Percentiles rank a stretch among this genome's conserved stretches.
These are phyloP conservation scores for Nemania sp. DNA, from an alignment of 2,329 filamentous ascomycete species.

Conservation along the genomic window DNA sequence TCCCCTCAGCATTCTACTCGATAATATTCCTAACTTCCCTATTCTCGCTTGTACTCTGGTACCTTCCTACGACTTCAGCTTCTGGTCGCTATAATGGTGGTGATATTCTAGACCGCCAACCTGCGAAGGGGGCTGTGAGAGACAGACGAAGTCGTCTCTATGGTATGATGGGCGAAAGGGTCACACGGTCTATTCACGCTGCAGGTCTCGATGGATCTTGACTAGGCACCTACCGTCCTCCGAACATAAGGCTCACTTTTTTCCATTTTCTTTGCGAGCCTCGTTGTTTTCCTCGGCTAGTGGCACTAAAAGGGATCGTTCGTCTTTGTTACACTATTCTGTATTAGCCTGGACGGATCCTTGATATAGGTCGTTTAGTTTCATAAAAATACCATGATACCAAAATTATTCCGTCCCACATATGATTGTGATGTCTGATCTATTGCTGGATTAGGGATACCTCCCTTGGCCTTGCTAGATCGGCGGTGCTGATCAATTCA, in stretches of 20 bases:
- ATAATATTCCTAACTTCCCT: conserved; percentile 43
- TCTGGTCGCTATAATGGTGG: conserved; percentile 42
- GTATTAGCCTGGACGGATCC: conserved; percentile 38
- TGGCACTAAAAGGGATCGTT: conserved; percentile 41
- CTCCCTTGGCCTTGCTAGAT: neutral
- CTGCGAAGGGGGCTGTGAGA: conserved; percentile 44
- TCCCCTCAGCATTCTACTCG: conserved; percentile 42
- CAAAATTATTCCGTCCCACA: conserved; percentile 31
- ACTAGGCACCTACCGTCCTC: conserved; percentile 26
- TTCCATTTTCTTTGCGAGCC: conserved; percentile 24
- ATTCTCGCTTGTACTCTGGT: conserved; percentile 47
- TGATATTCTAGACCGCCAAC: conserved; percentile 45
- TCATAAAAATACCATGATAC: conserved; percentile 43
- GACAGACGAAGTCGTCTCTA: conserved; percentile 39
- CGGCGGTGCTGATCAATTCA: neutral
- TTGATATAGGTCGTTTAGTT: conserved; percentile 46
- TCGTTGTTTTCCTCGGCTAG: conserved; percentile 40
- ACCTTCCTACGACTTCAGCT: conserved; percentile 40
- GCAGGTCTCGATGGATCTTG: conserved; percentile 38
- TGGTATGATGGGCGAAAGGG: conserved; percentile 30
- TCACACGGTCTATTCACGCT: conserved; percentile 35
- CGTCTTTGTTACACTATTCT: conserved; percentile 41
- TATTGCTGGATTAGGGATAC: neutral
- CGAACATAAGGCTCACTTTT: conserved; percentile 28
- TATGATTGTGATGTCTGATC: conserved; percentile 11